Evolutionary conservation across 1,284 basidiomycete genomes (phyloP).

Genomic region (Leccinum fallax): DNA sequence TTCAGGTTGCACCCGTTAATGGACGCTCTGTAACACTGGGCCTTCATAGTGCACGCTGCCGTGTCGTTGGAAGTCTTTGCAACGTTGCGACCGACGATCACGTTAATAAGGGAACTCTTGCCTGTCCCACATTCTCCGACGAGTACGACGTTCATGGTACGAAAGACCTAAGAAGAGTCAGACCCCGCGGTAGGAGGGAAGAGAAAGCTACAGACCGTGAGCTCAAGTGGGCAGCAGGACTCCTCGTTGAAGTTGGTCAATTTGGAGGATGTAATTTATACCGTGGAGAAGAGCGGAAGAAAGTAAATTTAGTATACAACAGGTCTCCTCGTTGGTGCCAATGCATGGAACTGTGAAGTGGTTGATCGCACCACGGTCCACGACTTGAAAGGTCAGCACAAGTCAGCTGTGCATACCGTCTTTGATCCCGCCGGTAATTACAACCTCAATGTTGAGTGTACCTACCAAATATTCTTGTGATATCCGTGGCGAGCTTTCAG

Average conservation of each 20-base stretch:
- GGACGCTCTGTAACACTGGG: conserved; percentile 7
- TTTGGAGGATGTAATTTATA: conserved; percentile 9
- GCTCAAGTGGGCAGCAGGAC: background rate
- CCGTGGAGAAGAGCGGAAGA: background rate
- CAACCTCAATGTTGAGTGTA: background rate
- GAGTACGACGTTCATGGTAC: conserved; percentile 23
- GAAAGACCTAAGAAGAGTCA: conserved; percentile 6
- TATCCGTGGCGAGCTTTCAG: background rate
- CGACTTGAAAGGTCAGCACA: background rate
- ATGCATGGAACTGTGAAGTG: background rate
- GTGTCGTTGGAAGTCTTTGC: conserved; percentile 23
- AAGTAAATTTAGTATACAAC: background rate
- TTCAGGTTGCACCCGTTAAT: conserved; percentile 14
- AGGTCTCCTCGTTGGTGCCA: background rate
- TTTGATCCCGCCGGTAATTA: conserved; percentile 11
- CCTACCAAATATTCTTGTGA: background rate
- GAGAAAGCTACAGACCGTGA: conserved; percentile 4
- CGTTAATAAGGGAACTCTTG: conserved; percentile 30
- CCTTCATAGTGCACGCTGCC: conserved; percentile 15
- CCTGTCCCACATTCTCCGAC: conserved; percentile 26
- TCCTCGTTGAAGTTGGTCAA: background rate
- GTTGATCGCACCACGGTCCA: background rate
- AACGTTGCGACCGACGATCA: conserved; percentile 15
- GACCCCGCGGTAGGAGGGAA: background rate
- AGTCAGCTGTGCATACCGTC: background rate